Evolutionary conservation across 345 rosid genomes (phyloP).

Genomic region (Hibiscus syriacus): DNA sequence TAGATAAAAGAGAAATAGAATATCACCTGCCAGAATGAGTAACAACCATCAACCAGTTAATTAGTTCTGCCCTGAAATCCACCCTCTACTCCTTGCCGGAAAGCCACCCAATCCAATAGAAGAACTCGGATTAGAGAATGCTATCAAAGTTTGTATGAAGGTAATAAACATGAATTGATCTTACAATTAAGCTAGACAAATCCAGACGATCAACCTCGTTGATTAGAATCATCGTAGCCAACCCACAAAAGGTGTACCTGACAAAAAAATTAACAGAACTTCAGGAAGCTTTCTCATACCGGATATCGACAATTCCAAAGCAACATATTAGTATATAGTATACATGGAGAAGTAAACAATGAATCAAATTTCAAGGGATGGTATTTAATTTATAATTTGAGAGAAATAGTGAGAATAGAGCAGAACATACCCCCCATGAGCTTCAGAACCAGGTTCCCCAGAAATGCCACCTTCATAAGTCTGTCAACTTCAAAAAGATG

Average conservation of each 20-base stretch:
- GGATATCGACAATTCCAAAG: not conserved
- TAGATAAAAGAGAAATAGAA: constrained; percentile 3
- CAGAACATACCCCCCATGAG: constrained; percentile 94
- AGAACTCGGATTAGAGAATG: constrained; percentile 4
- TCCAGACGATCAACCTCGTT: constrained; percentile 65
- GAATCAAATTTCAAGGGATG: not conserved
- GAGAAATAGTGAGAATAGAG: constrained; percentile 13
- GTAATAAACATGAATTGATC: constrained; percentile 16
- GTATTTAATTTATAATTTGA: not conserved
- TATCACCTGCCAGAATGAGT: constrained; percentile 98
- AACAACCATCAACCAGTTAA: constrained; percentile 95
- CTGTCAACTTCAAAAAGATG: constrained; percentile 66
- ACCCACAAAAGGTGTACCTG: constrained; percentile 92
- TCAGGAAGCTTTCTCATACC: constrained; percentile 6
- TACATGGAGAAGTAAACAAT: constrained; percentile 3
- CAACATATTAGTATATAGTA: not conserved
- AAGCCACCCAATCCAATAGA: constrained; percentile 69
- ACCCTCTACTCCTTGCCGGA: constrained; percentile 90
- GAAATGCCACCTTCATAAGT: constrained; percentile 98
- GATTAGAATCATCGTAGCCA: constrained; percentile 90
- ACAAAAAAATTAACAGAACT: constrained; percentile 13
- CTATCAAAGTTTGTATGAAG: not conserved
- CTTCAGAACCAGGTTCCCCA: constrained; percentile 97
- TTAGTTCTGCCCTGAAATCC: constrained; percentile 99
- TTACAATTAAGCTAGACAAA: constrained; percentile 62